Percentiles rank a stretch among this genome's conserved stretches.
These are phyloP conservation scores for Saksenaea oblongispora DNA, from an alignment of 371 early-diverging fungal species.

Conservation along the genomic window DNA sequence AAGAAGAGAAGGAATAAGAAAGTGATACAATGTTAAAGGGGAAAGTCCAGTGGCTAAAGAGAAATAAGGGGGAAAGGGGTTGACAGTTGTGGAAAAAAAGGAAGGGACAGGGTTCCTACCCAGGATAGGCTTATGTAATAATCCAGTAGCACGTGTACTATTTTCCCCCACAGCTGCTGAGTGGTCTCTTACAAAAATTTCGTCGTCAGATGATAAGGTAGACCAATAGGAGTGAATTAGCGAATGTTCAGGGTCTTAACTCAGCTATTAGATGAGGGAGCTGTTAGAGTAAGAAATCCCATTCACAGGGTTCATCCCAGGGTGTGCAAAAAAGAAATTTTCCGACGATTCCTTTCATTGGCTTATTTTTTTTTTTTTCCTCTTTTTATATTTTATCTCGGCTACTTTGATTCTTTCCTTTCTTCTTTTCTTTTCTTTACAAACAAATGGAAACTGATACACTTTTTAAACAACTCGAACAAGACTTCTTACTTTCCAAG, in stretches of 20 bases:
- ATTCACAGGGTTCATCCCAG: slow-evolving; percentile 2
- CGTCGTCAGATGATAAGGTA: background rate
- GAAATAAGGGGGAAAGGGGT: too few relatives aligned
- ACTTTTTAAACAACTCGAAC: slow-evolving; percentile 30
- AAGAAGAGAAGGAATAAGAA: too few relatives aligned
- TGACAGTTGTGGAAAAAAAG: background rate
- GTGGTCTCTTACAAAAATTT: background rate
- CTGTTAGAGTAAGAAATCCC: background rate
- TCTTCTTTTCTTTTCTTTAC: background rate
- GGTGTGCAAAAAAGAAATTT: background rate
- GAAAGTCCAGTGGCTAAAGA: too few relatives aligned
- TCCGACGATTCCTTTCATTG: slow-evolving; percentile 2
- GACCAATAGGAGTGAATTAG: background rate
- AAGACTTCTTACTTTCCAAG: slow-evolving; percentile 37
- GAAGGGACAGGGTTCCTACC: background rate
- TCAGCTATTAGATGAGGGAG: background rate
- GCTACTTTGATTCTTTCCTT: background rate
- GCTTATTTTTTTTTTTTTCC: background rate
- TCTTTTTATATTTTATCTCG: background rate
- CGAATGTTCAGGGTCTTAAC: background rate
- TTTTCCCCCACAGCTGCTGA: background rate
- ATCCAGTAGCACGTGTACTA: background rate
- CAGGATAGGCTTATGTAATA: background rate
- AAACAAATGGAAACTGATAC: slow-evolving; percentile 18
- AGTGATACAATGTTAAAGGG: too few relatives aligned